These are phyloP conservation scores for Phialophora macrospora DNA, from an alignment of 2,329 filamentous ascomycete genomes.

Conservation along the genomic window DNA sequence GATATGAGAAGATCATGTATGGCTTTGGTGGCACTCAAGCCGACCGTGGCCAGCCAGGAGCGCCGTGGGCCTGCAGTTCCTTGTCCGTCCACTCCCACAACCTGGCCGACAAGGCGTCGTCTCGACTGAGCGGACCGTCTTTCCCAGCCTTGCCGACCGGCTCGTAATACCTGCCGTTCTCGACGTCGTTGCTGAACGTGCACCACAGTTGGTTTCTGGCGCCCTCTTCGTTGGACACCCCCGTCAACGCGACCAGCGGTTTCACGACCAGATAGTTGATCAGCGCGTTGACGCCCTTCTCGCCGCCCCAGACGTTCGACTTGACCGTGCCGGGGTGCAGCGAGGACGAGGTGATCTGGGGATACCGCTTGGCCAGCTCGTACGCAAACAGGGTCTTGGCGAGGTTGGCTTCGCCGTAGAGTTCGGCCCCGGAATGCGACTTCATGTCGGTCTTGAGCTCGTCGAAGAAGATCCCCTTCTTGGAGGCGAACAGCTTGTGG, in stretches of 20 bases:
- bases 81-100: slow-evolving; percentile 48
- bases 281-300: slow-evolving; percentile 47
- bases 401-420: slow-evolving; percentile 55
- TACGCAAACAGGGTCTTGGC: slow-evolving; percentile 55
- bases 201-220: slow-evolving; percentile 50
- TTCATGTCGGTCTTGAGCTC: slow-evolving; percentile 39
- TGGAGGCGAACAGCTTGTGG: slow-evolving; percentile 23
- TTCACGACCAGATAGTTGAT: slow-evolving; percentile 3
- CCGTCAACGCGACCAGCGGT: slow-evolving; percentile 11
- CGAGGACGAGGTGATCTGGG: slow-evolving; percentile 50
- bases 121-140: slow-evolving; percentile 31
- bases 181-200: slow-evolving; percentile 45
- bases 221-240: slow-evolving; percentile 43
- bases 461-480: slow-evolving; percentile 37
- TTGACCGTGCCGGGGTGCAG: slow-evolving; percentile 57
- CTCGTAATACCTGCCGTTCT: slow-evolving; percentile 51
- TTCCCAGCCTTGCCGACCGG: slow-evolving; percentile 43
- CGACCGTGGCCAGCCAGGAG: neutral
- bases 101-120: slow-evolving; percentile 41
- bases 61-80: slow-evolving; percentile 21
- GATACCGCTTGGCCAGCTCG: slow-evolving; percentile 51
- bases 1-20: neutral
- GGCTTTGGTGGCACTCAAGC: neutral
- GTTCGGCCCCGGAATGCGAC: slow-evolving; percentile 47
- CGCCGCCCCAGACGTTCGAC: slow-evolving; percentile 54